Evolutionary conservation across 805 yeast genomes (phyloP), one percentile per base, ranked within the genome.

Genomic region (Zygotorulaspora chibaensis): DNA sequence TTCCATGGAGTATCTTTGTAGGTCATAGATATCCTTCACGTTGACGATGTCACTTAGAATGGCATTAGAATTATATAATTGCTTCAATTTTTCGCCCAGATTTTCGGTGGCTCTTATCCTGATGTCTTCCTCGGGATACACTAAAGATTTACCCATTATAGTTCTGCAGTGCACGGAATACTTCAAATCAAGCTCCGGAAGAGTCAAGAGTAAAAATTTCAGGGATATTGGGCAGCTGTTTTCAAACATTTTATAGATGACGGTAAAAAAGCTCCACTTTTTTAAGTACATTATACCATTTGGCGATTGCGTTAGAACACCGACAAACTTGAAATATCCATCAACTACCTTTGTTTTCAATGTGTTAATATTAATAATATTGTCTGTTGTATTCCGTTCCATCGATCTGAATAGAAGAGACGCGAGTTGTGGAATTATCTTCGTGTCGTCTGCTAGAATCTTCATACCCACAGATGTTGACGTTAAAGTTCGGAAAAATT

Each of bases 211-310:
- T 10, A 85, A 67, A 35, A 87, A 66, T 53, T 78, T 81, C 42
- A 81, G 44, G 7, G 62, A 80, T 27, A 85, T 69, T 30, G 71
- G 62, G 10, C 77, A 71, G 3, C 74, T 68, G 30, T 75, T 75
- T 48, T 74, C 74, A 13, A 85, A 72, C 43, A 89, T 76, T 55
- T 87, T 87, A 55, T 84, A 83, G 42, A 89, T 71, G 66, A 87
- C 81, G 46, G 83, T 89, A 65, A 87, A 87, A 48, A 91, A 75
- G 55, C 89, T 84, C 93, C 96, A 87, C 50, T 85, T 81, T 41
- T 81, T 84, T 47, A 93, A 61, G 54, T 91, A 71, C 36, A 72
- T 72, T 18, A 86, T 63, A 0, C 99, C 99, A 39, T 75, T 72
- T 0, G 67, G 59, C 31, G 77, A 73, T 2, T 74, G 66, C 2